Conservation (phyloP, 345 rosid species). For the Abelmoschus esculentus region DNA sequence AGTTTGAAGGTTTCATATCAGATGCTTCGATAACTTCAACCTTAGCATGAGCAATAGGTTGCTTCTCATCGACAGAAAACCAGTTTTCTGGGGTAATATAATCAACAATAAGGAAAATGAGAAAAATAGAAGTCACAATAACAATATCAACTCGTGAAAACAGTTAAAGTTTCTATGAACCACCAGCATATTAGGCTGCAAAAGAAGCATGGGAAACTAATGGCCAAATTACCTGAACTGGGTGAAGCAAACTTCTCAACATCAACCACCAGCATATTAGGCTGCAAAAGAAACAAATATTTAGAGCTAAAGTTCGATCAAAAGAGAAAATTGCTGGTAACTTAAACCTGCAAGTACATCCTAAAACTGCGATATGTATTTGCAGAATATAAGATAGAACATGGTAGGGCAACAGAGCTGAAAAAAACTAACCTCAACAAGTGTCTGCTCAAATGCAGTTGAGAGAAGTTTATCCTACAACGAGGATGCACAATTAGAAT, state of each 20-base stretch:
- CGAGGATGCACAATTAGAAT: conserved; percentile 9
- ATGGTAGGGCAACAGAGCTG: neutral
- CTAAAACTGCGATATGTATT: neutral
- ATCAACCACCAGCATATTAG: conserved; percentile 96
- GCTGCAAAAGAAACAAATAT: conserved; percentile 40
- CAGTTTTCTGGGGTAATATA: conserved; percentile 49
- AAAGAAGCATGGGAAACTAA: neutral
- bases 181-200: too few relatives aligned
- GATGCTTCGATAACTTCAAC: conserved; percentile 86
- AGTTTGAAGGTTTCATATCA: conserved; percentile 74
- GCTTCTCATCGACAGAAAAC: conserved; percentile 79
- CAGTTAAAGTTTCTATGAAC: too few relatives aligned
- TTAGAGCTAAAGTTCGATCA: conserved; percentile 13
- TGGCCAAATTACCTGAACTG: conserved; percentile 35
- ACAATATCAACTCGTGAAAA: neutral
- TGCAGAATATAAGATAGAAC: neutral
- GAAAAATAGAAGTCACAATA: neutral
- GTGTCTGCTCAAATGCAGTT: conserved; percentile 82
- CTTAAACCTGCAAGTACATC: neutral
- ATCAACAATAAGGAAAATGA: conserved; percentile 5
- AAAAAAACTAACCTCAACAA: conserved; percentile 47
- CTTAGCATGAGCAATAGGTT: conserved; percentile 58
- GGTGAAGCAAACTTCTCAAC: conserved; percentile 71
- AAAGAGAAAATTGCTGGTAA: neutral
- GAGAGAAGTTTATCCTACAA: conserved; percentile 86